Conservation (phyloP, 495 filamentous ascomycete species). For the Neurospora tetrasperma region DNA sequence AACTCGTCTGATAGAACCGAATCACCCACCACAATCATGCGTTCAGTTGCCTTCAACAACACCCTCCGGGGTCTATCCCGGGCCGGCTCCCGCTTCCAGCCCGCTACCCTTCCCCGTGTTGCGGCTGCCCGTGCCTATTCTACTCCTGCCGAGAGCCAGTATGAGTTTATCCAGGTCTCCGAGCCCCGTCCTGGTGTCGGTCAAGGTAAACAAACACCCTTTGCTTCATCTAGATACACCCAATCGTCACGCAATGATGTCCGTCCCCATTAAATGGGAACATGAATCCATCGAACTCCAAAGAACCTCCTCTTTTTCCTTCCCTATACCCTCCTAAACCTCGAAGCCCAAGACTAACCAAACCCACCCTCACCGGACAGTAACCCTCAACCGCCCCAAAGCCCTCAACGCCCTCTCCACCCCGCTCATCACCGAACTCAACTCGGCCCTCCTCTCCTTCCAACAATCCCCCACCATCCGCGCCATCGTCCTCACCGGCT, state of each 20-base stretch:
- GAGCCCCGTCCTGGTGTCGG: constrained; percentile 80
- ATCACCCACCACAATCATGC: neutral
- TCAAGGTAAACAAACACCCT: constrained; percentile 48
- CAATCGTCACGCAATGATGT: no score
- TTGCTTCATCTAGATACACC: neutral
- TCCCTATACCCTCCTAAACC: no score
- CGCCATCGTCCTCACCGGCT: constrained; percentile 80
- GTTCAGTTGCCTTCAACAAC: constrained; percentile 43
- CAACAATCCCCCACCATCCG: constrained; percentile 59
- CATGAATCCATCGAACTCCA: neutral
- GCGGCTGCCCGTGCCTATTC: constrained; percentile 31
- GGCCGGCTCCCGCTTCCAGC: constrained; percentile 46
- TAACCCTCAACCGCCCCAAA: constrained; percentile 92
- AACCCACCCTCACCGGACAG: constrained; percentile 29
- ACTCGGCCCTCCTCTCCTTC: constrained; percentile 64
- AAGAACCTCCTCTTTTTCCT: neutral
- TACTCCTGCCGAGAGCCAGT: constrained; percentile 31
- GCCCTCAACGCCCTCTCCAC: constrained; percentile 86
- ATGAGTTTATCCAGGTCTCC: constrained; percentile 74
- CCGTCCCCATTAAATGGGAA: neutral
- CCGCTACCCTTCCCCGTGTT: constrained; percentile 31
- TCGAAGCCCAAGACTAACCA: no score
- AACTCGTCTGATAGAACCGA: neutral
- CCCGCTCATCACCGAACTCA: constrained; percentile 82
- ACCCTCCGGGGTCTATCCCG: constrained; percentile 48